A percentile compares a stretch with the other conserved stretches of the same genome.
Conservation (phyloP, 148 eudicot species). For the Rhododendron molle region DNA sequence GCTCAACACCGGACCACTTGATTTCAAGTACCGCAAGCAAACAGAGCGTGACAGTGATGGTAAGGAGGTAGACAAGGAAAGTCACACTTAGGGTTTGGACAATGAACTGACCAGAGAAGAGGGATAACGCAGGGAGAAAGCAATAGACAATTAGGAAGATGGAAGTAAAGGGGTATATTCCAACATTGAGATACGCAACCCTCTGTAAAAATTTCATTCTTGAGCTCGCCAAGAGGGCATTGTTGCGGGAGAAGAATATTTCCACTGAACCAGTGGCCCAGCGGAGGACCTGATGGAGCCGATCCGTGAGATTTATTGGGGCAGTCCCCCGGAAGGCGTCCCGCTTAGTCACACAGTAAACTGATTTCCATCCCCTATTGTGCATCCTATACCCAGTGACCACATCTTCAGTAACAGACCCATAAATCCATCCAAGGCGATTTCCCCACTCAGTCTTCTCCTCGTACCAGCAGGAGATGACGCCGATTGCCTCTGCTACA, state of each 20-base stretch:
- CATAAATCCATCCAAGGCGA: constrained; percentile 92
- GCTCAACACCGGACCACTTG: constrained; percentile 80
- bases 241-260: constrained; percentile 88
- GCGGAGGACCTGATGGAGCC: constrained; percentile 90
- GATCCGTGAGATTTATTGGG: constrained; percentile 83
- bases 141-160: constrained; percentile 82
- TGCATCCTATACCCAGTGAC: constrained; percentile 96
- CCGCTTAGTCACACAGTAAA: constrained; percentile 81
- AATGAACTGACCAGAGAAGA: constrained; percentile 91
- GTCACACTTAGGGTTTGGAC: constrained; percentile 78
- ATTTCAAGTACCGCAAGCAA: constrained; percentile 72
- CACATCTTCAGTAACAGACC: constrained; percentile 92
- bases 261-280: constrained; percentile 98
- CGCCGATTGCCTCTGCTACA: constrained; percentile 85
- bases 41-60: constrained; percentile 61
- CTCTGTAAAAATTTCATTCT: constrained; percentile 79
- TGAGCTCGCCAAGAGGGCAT: constrained; percentile 79
- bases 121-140: constrained; percentile 86
- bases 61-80: constrained; percentile 68
- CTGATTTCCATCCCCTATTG: constrained; percentile 84
- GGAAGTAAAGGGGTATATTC: constrained; percentile 90
- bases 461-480: constrained; percentile 93
- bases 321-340: constrained; percentile 95
- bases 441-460: constrained; percentile 95
- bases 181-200: constrained; percentile 85